Evolutionary conservation across 2,329 filamentous ascomycete species (phyloP).

Genomic region (Teratosphaeria gauchensis): DNA sequence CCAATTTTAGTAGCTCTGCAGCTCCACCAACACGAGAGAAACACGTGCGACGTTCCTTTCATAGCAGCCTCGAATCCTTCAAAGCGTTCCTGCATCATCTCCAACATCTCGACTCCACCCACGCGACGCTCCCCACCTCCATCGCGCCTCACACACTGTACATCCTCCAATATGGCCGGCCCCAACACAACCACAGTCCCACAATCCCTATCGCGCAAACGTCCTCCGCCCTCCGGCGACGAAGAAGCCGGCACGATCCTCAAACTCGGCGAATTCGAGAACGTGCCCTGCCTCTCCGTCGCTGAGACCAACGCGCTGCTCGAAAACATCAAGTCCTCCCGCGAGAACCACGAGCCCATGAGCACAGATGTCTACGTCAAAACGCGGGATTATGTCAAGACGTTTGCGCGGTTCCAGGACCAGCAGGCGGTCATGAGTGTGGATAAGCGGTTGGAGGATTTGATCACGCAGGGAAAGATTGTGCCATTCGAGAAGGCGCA

Average conservation of each 20-base stretch:
- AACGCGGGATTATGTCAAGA: constrained; percentile 73
- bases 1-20: background rate
- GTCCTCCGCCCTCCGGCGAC: constrained; percentile 62
- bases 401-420: constrained; percentile 92
- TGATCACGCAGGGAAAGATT: constrained; percentile 64
- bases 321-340: constrained; percentile 1
- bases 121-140: background rate
- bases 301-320: constrained; percentile 49
- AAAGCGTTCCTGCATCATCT: background rate
- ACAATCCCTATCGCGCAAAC: constrained; percentile 42
- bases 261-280: constrained; percentile 85
- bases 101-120: background rate
- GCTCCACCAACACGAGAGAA: background rate
- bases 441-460: constrained; percentile 66
- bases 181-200: constrained; percentile 9
- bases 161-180: constrained; percentile 19
- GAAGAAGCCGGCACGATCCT: constrained; percentile 77
- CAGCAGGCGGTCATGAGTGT: constrained; percentile 89
- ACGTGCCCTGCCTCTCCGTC: constrained; percentile 82
- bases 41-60: background rate
- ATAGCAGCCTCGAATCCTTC: background rate
- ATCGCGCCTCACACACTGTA: too few relatives aligned
- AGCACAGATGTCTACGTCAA: constrained; percentile 40
- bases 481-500: constrained; percentile 87
- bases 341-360: constrained; percentile 22